Evolutionary conservation across 2,329 filamentous ascomycete species (phyloP), one percentile per base, ranked within the genome.

Genomic region (Atkinsonella texensis): DNA sequence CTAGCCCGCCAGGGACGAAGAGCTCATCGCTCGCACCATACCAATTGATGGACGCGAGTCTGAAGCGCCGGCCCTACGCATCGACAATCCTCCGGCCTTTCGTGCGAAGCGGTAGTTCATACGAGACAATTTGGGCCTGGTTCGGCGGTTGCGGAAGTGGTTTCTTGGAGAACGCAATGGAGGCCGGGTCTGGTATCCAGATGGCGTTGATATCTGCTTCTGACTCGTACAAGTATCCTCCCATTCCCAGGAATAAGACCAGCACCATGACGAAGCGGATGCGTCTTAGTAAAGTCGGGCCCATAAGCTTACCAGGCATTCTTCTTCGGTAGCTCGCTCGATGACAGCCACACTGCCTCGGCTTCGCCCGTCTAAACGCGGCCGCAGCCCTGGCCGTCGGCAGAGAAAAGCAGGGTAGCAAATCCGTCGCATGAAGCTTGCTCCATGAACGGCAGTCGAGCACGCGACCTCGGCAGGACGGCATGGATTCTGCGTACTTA

Each of bases 1-100:
- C 80, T 40, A 86, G 70, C 0, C 82, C 83, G 38, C 80, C 79
- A 0, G 79, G 74, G 11, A 85, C 74, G 58, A 82, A 84, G 51
- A 79, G 70, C 67, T 83, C 76, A 59, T 86, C 83, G 60, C 80
- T 84, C 3, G 77, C 82, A 35, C 83, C 83, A 62, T 86, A 86
- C 83, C 83, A 86, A 66, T 86, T 86, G 60, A 85, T 71, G 18
- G 78, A 81, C 17, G 77, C 68, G 8, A 87, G 70, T 67, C 81
- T 83, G 65, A 81, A 79, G 32, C 80, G 74, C 32, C 73, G 70
- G 40, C 75, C 77, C 1, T 68, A 60, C 9, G 71, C 66, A 65
- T 85, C 82, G 50, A 85, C 72, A 31, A 86, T 73, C 56, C 83
- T 62, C 43, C 82, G 74, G 6, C 83, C 82, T 31, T 66, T 64